Base-by-base conservation (phyloP, 2,329 filamentous ascomycete species). In the Zymoseptoria tritici region DNA sequence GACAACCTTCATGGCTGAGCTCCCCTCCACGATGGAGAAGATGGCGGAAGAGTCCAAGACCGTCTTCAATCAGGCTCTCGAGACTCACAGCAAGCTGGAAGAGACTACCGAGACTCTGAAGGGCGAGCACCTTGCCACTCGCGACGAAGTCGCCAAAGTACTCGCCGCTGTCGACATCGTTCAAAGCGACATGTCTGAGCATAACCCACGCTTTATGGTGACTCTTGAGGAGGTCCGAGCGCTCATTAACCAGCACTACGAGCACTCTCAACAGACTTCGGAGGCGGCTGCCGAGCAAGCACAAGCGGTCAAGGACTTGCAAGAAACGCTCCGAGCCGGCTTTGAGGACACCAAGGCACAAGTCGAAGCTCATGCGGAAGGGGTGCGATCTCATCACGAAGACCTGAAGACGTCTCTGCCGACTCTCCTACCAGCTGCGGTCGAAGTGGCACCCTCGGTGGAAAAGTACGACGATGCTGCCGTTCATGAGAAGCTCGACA, bases 21-120 rank as follows among this genome's bases (percentile, higher is more conserved):
- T 85, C 57, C 64, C 70, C 50, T 59, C 66, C 51, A 88, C 89
- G 0, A 83, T 92, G 59, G 90, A 96, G 70, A 93, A 91, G 75
- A 88, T 93, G 82, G 86, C 90, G 58, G 87, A 91, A 69, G 91
- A 94, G 52, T 93, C 90, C 7, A 90, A 90, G 76, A 91, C 89
- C 0, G 90, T 96, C 29, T 93, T 96, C 67, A 84, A 82, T 56
- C 87, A 88, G 65, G 88, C 96, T 13, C 90, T 95, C 58, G 87
- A 93, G 53, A 86, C 93, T 3, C 86, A 87, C 65, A 78, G 77
- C 63, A 90, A 89, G 72, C 79, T 90, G 11, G 90, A 95, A 60
- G 89, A 93, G 70, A 83, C 83, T 53, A 86, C 92, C 66, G 78
- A 82, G 0, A 87, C 91, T 19, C 83, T 81, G 64, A 93, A 90